Conservation (phyloP, 352 stramenopile genomes). For the Phytophthora megakarya region DNA sequence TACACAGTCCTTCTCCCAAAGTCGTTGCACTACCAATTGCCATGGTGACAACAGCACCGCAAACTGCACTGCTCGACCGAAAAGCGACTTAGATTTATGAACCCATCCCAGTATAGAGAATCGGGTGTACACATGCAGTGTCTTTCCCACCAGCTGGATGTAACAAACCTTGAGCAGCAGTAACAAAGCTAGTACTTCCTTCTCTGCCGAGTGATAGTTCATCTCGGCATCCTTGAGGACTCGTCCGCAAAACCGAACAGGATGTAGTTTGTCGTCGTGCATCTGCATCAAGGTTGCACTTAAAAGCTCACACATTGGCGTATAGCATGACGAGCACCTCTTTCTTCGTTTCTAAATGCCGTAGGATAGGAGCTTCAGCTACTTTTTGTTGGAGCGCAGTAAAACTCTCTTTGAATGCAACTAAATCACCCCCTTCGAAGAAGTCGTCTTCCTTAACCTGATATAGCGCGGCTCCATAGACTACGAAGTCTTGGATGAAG, state of each 20-base stretch:
- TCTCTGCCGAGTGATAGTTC: constrained; percentile 21
- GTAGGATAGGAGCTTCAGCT: constrained; percentile 1
- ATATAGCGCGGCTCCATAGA: constrained; percentile 15
- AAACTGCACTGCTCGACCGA: constrained; percentile 16
- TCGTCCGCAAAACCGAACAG: constrained; percentile 10
- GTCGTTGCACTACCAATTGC: neutral
- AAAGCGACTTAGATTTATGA: constrained; percentile 17
- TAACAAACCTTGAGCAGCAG: constrained; percentile 10
- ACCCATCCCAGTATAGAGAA: constrained; percentile 34
- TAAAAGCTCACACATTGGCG: constrained; percentile 25
- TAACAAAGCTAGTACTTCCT: constrained; percentile 21
- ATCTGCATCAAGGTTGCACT: constrained; percentile 20
- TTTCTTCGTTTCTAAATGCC: constrained; percentile 4
- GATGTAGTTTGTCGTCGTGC: constrained; percentile 11
- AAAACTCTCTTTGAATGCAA: neutral
- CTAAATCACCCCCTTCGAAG: constrained; percentile 8
- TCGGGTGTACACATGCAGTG: constrained; percentile 17
- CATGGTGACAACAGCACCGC: constrained; percentile 21
- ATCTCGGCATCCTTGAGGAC: constrained; percentile 14
- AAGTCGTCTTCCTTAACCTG: constrained; percentile 19
- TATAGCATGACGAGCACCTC: constrained; percentile 23
- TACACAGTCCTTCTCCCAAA: neutral
- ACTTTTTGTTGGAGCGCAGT: constrained; percentile 22
- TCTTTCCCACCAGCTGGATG: neutral
- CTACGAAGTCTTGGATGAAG: constrained; percentile 32